These are phyloP conservation scores for Aspergillus aculeatus DNA, from an alignment of 2,329 filamentous ascomycete species.

Conservation along the genomic window DNA sequence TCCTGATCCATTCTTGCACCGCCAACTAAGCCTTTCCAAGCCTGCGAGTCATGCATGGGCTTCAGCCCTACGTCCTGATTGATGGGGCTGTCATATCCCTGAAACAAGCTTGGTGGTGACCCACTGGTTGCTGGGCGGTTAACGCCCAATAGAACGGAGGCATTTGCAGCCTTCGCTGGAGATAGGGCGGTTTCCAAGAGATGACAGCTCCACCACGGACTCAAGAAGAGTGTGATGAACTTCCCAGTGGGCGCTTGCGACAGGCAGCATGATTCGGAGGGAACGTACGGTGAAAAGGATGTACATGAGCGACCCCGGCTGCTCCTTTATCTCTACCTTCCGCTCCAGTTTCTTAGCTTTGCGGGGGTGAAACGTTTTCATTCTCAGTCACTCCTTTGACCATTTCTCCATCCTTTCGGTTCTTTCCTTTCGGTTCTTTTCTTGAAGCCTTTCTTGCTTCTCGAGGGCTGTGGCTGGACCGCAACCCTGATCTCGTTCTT, in stretches of 20 bases:
- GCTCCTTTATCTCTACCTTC: neutral
- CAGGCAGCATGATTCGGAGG: neutral
- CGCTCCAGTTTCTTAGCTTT: neutral
- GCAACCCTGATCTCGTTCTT: neutral
- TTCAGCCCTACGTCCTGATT: neutral
- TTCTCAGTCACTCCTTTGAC: neutral
- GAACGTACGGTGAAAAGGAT: too few species aligned
- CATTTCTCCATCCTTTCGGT: neutral
- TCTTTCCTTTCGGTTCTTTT: neutral
- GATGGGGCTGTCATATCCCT: neutral
- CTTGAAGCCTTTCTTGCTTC: neutral
- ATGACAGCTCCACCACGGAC: neutral
- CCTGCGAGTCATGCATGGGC: neutral
- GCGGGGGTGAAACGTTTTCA: neutral
- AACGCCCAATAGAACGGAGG: neutral
- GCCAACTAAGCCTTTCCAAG: too few species aligned
- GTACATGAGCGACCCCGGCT: too few species aligned
- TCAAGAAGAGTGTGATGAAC: too few species aligned
- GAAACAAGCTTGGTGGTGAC: neutral
- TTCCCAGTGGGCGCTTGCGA: neutral
- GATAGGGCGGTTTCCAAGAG: neutral
- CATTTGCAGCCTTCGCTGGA: neutral
- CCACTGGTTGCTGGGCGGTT: neutral
- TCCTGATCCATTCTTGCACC: too few species aligned
- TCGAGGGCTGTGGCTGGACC: neutral